Base-by-base conservation (phyloP, 2,329 filamentous ascomycete species). In the Aciculosporium take region DNA sequence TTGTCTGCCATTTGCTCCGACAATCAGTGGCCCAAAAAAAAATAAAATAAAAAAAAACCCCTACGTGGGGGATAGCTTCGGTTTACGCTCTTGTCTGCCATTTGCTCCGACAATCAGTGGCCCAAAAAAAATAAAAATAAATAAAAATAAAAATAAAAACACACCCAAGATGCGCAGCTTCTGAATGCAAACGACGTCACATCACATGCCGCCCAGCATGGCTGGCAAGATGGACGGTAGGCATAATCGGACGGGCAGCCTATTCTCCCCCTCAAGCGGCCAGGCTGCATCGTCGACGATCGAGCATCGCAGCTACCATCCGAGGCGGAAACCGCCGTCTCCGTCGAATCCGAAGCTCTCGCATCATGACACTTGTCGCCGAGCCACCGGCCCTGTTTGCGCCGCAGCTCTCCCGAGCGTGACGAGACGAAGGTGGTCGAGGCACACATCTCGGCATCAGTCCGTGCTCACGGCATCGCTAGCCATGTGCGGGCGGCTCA, bases 151-250 rank as follows among this genome's bases (percentile, higher is more conserved):
- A n/a, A n/a, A n/a, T n/a, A 28, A 7, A 28, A 28, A 28, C 5
- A 28, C 40, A 24, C 32, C 37, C 48, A 51, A 48, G 43, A 53
- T 53, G 51, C 39, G 45, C 49, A 40, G 45, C 46, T 43, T 41
- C 34, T 51, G 47, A 53, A 44, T 40, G 43, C 48, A n/a, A 40
- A 31, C 17, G 28, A 31, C 37, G 32, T 42, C 44, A 33, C 44
- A 37, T 31, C 29, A 43, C 41, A 40, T 30, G 36, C 37, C 45
- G 30, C 45, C 37, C 15, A 42, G 36, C 46, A 43, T 41, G 42
- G 46, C 44, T 42, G 43, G 43, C 46, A 45, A 40, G 39, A 32
- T 32, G 35, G 31, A 24, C n/a, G 28, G n/a, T 13, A 35, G 34
- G 20, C 12, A 31, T 27, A 7, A 25, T 31, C 35, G 13, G 12